Evolutionary conservation across 2,329 filamentous ascomycete species (phyloP).

Genomic region (Alternaria sp.): DNA sequence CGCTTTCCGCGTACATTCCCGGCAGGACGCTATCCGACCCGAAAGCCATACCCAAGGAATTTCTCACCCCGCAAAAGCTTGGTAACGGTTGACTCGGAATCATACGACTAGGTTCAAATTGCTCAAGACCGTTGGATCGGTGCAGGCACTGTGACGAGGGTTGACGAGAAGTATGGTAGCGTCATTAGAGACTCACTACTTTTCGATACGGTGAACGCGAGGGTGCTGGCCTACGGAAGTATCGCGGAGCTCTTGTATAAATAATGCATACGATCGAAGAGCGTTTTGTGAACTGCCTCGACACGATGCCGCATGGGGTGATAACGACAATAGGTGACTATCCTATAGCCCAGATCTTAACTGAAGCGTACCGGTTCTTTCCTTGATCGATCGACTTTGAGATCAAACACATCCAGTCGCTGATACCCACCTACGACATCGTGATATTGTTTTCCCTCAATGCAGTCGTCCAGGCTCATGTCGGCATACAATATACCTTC

Average conservation of each 20-base stretch:
- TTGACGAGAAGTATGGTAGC: neutral
- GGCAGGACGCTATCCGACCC: neutral
- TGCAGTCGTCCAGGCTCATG: constrained; percentile 58
- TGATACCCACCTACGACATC: constrained; percentile 67
- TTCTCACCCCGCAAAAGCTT: neutral
- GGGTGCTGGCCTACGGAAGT: neutral
- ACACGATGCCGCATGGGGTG: neutral
- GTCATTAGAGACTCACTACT: neutral
- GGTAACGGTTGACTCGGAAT: neutral
- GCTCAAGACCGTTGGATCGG: neutral
- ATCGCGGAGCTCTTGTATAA: neutral
- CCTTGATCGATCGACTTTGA: constrained; percentile 56
- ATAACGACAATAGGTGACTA: neutral
- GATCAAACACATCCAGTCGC: constrained; percentile 62
- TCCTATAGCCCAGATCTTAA: neutral
- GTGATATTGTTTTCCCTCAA: constrained; percentile 67
- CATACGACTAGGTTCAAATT: neutral
- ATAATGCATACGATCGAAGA: neutral
- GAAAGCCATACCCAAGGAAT: neutral
- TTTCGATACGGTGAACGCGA: neutral
- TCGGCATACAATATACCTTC: constrained; percentile 64
- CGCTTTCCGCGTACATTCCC: neutral
- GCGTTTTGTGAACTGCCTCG: neutral
- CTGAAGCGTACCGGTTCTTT: constrained; percentile 19
- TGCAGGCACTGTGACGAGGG: neutral